Evolutionary conservation across 768 basidiomycete species (phyloP).

Genomic region (Phanerochaete sordida): DNA sequence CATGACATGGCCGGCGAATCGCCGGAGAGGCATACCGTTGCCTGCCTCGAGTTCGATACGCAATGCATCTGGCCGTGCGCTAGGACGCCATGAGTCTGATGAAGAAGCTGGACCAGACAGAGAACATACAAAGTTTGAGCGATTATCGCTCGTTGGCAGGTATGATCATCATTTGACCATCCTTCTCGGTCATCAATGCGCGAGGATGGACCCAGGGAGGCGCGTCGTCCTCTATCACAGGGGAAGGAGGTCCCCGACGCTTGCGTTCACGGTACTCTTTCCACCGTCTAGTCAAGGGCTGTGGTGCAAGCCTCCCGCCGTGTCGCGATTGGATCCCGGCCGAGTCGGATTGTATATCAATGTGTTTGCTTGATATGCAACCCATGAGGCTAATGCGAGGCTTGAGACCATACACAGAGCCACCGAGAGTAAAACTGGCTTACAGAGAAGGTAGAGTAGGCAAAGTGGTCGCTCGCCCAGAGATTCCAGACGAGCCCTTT

Average conservation of each 20-base stretch:
- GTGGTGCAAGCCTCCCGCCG: too few relatives aligned
- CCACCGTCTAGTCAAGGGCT: slow-evolving; percentile 5
- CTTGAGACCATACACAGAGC: not conserved
- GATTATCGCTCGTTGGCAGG: not conserved
- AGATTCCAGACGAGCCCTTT: not conserved
- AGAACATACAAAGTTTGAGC: not conserved
- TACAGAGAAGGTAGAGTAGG: not conserved
- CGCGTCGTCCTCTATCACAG: slow-evolving; percentile 19
- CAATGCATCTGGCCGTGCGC: not conserved
- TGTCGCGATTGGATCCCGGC: not conserved
- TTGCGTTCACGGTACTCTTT: not conserved
- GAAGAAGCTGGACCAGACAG: not conserved
- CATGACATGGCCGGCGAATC: not conserved
- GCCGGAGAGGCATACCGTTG: not conserved
- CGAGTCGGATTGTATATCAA: not conserved
- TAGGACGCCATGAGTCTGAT: not conserved
- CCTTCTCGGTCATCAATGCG: slow-evolving; percentile 24
- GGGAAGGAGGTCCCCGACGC: slow-evolving; percentile 15
- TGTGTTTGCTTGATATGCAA: slow-evolving; percentile 39
- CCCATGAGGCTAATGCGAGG: slow-evolving; percentile 28
- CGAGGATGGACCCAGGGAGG: slow-evolving; percentile 29
- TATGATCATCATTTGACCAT: slow-evolving; percentile 21
- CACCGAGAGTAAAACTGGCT: not conserved
- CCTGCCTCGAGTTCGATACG: not conserved
- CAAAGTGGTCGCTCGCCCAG: not conserved